Base-by-base conservation (phyloP, 495 filamentous ascomycete genomes). In the Neurospora tetrasperma region DNA sequence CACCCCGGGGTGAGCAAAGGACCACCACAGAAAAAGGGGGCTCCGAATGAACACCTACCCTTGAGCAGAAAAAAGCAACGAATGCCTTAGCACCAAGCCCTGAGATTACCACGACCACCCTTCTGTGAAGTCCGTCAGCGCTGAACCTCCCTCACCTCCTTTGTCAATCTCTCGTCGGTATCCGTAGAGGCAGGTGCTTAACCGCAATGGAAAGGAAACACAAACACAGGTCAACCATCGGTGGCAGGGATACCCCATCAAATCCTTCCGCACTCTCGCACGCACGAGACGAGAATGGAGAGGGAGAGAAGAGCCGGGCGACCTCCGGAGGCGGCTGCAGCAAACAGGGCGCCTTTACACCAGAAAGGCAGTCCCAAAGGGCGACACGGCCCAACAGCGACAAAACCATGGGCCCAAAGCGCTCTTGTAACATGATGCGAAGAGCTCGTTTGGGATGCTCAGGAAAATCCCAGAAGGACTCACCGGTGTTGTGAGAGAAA, bases 301-400 rank as follows among this genome's bases (percentile, higher is more conserved):
- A 73, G 69, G 72, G 70, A 74, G 66, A 54, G 69, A 71, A 71
- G 70, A 69, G 46, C 73, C 42, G 75, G 71, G 23, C 41, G 73
- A 76, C 73, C 75, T 71, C 71, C 73, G 41, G 41, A 42, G 71
- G 46, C 70, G 71, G 71, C 69, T 69, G 75, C 62, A 73, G 40
- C 70, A 72, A 74, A 62, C 54, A 66, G 54, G 70, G 62, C 73
- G 71, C 74, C 71, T 73, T 69, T 48, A 35, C 71, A 76, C 75
- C 42, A 69, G 75, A 75, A 39, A 71, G 73, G 73, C 75, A 69
- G 71, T 71, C 62, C 75, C 59, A 42, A 69, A 48, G 42, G 23
- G 54, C 54, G 54, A 66, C 54, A 66, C 54, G 54, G 54, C 54
- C 74, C 75, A 75, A 76, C 73, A 68, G 75, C 71, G 72, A 48